A percentile compares a stretch with the other conserved stretches of the same genome.
Conservation (phyloP, 345 rosid genomes). For the Eucalyptus guilfoylei region DNA sequence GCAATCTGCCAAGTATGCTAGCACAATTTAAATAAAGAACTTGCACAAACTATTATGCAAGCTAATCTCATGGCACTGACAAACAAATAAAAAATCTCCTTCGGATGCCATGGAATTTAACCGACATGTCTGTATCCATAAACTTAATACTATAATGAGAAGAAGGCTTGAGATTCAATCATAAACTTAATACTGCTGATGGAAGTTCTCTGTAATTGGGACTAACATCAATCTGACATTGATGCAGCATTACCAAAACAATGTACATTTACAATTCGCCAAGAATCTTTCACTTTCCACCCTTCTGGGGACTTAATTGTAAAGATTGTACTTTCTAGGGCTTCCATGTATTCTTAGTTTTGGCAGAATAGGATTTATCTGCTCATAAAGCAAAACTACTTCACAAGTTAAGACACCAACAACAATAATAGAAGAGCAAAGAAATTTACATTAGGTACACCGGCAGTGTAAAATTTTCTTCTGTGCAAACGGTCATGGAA, state of each 20-base stretch:
- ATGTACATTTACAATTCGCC: neutral
- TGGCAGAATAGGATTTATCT: neutral
- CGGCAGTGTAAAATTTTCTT: rapidly evolving
- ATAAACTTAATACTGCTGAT: neutral
- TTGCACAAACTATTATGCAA: neutral
- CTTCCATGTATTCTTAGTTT: neutral
- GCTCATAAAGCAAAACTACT: neutral
- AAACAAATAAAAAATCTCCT: neutral
- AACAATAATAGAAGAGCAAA: neutral
- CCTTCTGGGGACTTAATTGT: neutral
- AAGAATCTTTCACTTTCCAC: neutral
- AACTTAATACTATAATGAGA: neutral
- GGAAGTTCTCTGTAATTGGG: neutral
- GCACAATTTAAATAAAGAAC: neutral
- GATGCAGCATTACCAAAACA: neutral
- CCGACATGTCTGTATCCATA: neutral
- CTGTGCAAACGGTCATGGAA: too few relatives aligned
- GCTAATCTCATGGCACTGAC: neutral
- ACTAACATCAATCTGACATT: neutral
- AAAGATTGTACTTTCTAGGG: neutral
- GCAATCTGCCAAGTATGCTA: constrained; percentile 13
- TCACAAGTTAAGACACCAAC: neutral
- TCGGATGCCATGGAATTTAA: neutral
- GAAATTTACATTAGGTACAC: neutral
- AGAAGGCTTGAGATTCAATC: neutral